Conservation (phyloP, 2,329 filamentous ascomycete genomes). For the Alternaria sp. region DNA sequence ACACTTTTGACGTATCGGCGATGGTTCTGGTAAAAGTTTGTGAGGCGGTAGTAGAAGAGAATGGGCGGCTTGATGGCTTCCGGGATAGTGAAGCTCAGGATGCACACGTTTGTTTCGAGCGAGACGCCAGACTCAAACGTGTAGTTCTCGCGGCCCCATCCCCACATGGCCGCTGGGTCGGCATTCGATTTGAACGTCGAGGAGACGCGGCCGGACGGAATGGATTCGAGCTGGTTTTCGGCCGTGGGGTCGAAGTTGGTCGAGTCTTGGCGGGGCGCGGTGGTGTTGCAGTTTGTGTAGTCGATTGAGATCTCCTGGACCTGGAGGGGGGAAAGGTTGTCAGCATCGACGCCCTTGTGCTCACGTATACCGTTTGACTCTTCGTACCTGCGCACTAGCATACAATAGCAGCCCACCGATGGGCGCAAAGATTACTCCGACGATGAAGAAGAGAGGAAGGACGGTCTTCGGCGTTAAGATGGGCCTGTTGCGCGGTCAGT, state of each 20-base stretch:
- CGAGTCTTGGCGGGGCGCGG: constrained; percentile 58
- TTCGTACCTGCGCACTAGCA: constrained; percentile 77
- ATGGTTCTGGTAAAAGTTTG: constrained; percentile 99
- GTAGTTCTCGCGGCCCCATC: constrained; percentile 48
- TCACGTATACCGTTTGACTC: constrained; percentile 29
- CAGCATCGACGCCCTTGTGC: constrained; percentile 7
- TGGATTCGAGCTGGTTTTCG: constrained; percentile 52
- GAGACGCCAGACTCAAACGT: constrained; percentile 33
- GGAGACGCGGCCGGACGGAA: constrained; percentile 67
- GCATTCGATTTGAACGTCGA: constrained; percentile 73
- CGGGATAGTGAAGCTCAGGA: constrained; percentile 79
- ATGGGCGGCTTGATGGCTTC: constrained; percentile 82
- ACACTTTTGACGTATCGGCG: constrained; percentile 93
- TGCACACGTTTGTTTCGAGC: constrained; percentile 65
- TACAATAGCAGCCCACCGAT: constrained; percentile 88
- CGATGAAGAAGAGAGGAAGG: constrained; percentile 86
- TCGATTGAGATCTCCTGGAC: constrained; percentile 92
- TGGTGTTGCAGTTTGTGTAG: constrained; percentile 77
- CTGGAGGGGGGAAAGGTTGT: constrained; percentile 54
- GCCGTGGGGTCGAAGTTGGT: constrained; percentile 23
- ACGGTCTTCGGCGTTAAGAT: constrained; percentile 96
- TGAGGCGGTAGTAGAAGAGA: constrained; percentile 92
- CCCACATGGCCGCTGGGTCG: constrained; percentile 47
- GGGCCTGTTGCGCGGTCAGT: constrained; percentile 68
- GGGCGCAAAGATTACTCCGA: constrained; percentile 91